Conservation (phyloP, 139 green algal species). For the Chlamydomonas sp. region DNA sequence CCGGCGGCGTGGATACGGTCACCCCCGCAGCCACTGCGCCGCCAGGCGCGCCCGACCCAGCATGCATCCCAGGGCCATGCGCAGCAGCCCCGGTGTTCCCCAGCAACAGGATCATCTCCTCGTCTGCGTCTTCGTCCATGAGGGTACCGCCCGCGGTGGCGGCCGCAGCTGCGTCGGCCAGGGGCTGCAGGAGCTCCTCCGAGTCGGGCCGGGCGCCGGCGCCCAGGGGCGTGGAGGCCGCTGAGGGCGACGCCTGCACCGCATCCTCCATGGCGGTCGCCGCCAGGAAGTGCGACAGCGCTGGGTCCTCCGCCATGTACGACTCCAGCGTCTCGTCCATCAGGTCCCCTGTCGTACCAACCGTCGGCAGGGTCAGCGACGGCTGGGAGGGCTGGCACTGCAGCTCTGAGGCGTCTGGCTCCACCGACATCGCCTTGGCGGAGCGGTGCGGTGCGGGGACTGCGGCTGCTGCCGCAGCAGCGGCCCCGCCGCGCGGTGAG, state of each 20-base stretch:
- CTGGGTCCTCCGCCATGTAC: conserved; percentile 7
- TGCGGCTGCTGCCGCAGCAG: no score
- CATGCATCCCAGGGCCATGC: background rate
- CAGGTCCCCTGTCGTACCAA: background rate
- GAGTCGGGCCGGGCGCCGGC: background rate
- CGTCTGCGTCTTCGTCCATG: conserved; percentile 12
- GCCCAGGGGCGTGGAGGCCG: no score
- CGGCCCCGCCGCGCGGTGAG: no score
- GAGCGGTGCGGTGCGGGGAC: no score
- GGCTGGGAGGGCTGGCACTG: background rate
- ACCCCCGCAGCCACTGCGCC: background rate
- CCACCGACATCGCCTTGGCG: no score
- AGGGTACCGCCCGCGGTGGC: background rate
- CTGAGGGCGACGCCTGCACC: background rate
- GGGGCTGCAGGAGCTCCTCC: conserved; percentile 17
- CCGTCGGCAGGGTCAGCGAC: conserved; percentile 12
- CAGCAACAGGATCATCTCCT: conserved; percentile 15
- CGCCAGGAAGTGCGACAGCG: background rate
- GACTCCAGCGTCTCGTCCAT: background rate
- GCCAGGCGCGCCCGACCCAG: background rate
- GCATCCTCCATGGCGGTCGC: background rate
- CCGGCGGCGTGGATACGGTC: background rate
- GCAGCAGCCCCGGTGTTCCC: background rate
- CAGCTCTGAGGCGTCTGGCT: background rate
- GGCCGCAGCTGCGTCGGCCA: background rate